Base-by-base conservation (phyloP, 208 protist genomes). In the Sergeia podlipaevii region DNA sequence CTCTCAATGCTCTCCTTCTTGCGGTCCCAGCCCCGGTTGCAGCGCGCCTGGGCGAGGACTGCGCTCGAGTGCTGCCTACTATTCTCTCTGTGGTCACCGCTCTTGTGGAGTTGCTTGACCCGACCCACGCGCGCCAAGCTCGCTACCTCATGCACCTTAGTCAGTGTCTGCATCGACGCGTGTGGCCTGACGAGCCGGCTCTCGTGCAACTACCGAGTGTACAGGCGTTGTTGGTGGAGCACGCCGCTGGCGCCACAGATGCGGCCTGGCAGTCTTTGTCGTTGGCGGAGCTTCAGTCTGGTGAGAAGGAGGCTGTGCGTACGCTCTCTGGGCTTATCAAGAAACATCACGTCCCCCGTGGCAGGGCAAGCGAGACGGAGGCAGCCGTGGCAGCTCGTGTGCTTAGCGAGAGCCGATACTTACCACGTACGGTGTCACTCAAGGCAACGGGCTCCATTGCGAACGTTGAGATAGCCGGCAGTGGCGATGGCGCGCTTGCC, bases 81-180 rank as follows among this genome's bases (percentile, higher is more conserved):
- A 82, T 88, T 30, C 57, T 60, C 4, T 70, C 65, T 21, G 62
- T 88, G 32, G 53, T 83, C 45, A 43, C 56, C 3, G 79, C 70
- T 5, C 53, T 72, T 21, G 76, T 72, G 47, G 80, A 86, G 61
- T 55, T 89, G 32, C 66, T 91, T n/a, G 77, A 85, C 51, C 60
- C 37, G 10, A 20, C 10, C 7, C 33, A 42, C 50, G 68, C 61
- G 28, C 64, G 32, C 45, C 46, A 69, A n/a, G 70, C 67, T 37
- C 53, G 44, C 29, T 74, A 52, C 30, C 49, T 93, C 23, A 89
- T 95, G 70, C 64, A 50, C 20, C 66, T 95, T 2, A 24, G 56
- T 7, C 76, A 85, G 23, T 81, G 69, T 24, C 43, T 92, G 28
- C 61, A 72, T 6, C 85, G 77, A 33, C 74, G 73, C 45, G 48